A percentile compares a stretch with the other conserved stretches of the same genome.
Evolutionary conservation across 371 early-diverging fungal species (phyloP).

Genomic region (Mortierella sp.): DNA sequence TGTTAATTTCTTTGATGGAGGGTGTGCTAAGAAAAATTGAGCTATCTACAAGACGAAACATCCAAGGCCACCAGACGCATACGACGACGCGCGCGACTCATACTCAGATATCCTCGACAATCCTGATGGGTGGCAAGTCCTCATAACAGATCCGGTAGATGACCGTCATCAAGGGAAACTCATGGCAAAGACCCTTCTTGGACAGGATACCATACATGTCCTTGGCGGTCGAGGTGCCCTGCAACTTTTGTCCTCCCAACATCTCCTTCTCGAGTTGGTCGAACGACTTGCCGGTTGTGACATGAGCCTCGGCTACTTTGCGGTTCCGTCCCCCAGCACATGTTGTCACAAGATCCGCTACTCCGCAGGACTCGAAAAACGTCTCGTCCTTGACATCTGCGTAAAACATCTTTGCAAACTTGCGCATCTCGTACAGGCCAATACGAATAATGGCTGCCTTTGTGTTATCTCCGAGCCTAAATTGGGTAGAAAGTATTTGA

Average conservation of each 20-base stretch:
- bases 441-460: slow-evolving; percentile 98
- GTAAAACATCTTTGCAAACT: slow-evolving; percentile 89
- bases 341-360: slow-evolving; percentile 94
- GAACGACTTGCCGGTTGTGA: slow-evolving; percentile 90
- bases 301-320: slow-evolving; percentile 93
- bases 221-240: slow-evolving; percentile 96
- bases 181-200: slow-evolving; percentile 69
- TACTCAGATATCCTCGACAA: slow-evolving; percentile 69
- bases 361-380: slow-evolving; percentile 98
- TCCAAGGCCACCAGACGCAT: too few species aligned
- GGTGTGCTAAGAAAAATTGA: not conserved
- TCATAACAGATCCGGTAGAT: slow-evolving; percentile 94
- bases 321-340: slow-evolving; percentile 98
- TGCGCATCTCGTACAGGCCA: slow-evolving; percentile 97
- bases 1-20: not conserved
- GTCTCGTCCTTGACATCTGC: slow-evolving; percentile 87
- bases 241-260: slow-evolving; percentile 98
- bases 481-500: not conserved
- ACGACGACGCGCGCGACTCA: too few species aligned
- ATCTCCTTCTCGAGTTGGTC: slow-evolving; percentile 91
- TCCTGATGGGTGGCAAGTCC: slow-evolving; percentile 65
- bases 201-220: slow-evolving; percentile 90
- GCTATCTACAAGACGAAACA: not conserved
- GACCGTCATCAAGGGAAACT: slow-evolving; percentile 91
- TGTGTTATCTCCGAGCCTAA: slow-evolving; percentile 89